phyloP scores from a whole-genome alignment of 208 protist species.

The Crithidia brevicula region DNA sequence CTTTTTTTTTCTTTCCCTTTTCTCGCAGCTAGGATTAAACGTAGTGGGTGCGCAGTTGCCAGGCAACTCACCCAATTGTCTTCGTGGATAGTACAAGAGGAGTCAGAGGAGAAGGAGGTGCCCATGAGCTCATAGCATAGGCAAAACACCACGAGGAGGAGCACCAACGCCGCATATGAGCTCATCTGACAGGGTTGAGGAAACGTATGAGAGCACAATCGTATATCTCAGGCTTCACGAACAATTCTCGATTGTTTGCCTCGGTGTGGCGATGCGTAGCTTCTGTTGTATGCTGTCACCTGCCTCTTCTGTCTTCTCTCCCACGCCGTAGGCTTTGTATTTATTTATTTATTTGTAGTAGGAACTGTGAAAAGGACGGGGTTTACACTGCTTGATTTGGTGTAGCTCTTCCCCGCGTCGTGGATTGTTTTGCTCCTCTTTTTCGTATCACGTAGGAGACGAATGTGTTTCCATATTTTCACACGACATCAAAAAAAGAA shows the following conservation, averaged over 20 bases:
- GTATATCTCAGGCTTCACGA: too few relatives aligned
- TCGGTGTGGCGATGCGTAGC: too few relatives aligned
- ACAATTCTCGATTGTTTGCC: too few relatives aligned
- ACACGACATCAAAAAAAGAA: constrained; percentile 23
- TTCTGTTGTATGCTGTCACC: too few relatives aligned
- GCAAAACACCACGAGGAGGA: too few relatives aligned
- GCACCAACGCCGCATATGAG: too few relatives aligned
- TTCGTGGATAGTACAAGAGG: neutral
- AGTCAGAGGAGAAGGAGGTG: neutral
- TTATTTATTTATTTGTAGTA: constrained; percentile 20
- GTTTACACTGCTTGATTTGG: neutral
- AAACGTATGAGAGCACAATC: too few relatives aligned
- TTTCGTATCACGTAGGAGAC: constrained; percentile 22
- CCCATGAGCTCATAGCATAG: too few relatives aligned
- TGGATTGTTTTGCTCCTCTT: constrained; percentile 26
- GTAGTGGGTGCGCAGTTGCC: constrained; percentile 21
- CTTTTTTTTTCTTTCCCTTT: constrained; percentile 1
- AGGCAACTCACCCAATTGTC: constrained; percentile 5
- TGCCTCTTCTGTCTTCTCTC: neutral
- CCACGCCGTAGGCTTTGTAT: too few relatives aligned
- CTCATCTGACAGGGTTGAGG: too few relatives aligned
- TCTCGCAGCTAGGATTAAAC: constrained; percentile 2
- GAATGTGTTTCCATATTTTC: constrained; percentile 19
- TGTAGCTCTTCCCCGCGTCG: neutral
- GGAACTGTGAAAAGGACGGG: constrained; percentile 1